Evolutionary conservation across 1,284 basidiomycete genomes (phyloP), one percentile per base, ranked within the genome.

Genomic region (Blastosporella zonata): DNA sequence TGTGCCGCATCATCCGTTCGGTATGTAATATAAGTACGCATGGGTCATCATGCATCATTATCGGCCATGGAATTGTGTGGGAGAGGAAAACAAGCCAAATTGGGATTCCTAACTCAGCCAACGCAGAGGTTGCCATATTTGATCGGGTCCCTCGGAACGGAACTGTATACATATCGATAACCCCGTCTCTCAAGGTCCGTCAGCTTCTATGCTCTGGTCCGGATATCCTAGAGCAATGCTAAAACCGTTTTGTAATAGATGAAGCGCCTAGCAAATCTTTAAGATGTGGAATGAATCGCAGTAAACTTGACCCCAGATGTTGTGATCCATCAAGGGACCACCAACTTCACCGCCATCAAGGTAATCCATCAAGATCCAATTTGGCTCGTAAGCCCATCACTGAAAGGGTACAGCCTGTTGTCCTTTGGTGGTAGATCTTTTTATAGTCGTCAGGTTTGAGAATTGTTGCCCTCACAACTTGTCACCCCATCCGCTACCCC

Each of bases 361-460:
- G n/a, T n/a, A n/a, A n/a, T n/a, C n/a, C n/a, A n/a, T n/a, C n/a
- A n/a, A n/a, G 22, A 40, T 33, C 47, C 46, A 33, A 45, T 39
- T 48, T 46, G 33, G 46, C 40, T 50, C 52, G 43, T n/a, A n/a
- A n/a, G n/a, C n/a, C n/a, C n/a, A n/a, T n/a, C n/a, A n/a, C n/a
- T n/a, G n/a, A n/a, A n/a, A n/a, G n/a, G n/a, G 54, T 55, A 67
- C 65, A 65, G 64, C 65, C 65, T 59, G 49, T 54, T 31, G 47
- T 53, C 37, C 13, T 34, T 34, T 35, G 31, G 22, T 25, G 25
- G 53, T 36, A 55, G 56, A 63, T 63, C 60, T 55, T 46, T 48
- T 42, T 52, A 47, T 52, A 59, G 63, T 66, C 46, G 59, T 55
- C 55, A 64, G 57, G 61, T 56, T 59, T 57, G 57, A 22, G n/a